Conservation (phyloP, 257 asterid genomes). For the Vinca minor region DNA sequence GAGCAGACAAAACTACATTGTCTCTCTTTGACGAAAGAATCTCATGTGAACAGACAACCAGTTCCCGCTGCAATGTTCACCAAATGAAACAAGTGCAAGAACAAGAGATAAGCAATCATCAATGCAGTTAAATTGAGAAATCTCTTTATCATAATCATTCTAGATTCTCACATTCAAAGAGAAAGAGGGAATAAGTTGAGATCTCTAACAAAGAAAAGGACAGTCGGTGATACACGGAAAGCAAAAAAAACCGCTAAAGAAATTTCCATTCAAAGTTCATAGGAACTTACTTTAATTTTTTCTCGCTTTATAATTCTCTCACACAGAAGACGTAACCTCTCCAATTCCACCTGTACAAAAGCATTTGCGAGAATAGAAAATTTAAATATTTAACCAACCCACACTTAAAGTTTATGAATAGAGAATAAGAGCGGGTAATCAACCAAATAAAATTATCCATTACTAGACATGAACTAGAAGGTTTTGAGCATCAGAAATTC, state of each 20-base stretch:
- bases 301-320: slow-evolving; percentile 89
- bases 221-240: not conserved
- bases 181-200: not conserved
- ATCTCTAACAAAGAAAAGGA: not conserved
- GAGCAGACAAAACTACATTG: slow-evolving; percentile 49
- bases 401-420: not conserved
- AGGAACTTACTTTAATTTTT: slow-evolving; percentile 74
- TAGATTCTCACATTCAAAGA: not conserved
- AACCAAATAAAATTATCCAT: not conserved
- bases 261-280: too few relatives aligned
- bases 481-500: not conserved
- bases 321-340: slow-evolving; percentile 90
- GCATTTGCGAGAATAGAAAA: not conserved
- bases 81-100: slow-evolving; percentile 9
- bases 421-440: not conserved
- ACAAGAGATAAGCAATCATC: not conserved
- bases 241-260: not conserved
- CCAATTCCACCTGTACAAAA: slow-evolving; percentile 76
- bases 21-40: slow-evolving; percentile 78
- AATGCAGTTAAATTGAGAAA: not conserved
- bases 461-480: not conserved
- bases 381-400: not conserved
- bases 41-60: slow-evolving; percentile 83
- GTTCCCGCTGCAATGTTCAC: slow-evolving; percentile 70
- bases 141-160: too few relatives aligned